Conservation (phyloP, 2,329 filamentous ascomycete genomes). For the Myriangium duriaei region DNA sequence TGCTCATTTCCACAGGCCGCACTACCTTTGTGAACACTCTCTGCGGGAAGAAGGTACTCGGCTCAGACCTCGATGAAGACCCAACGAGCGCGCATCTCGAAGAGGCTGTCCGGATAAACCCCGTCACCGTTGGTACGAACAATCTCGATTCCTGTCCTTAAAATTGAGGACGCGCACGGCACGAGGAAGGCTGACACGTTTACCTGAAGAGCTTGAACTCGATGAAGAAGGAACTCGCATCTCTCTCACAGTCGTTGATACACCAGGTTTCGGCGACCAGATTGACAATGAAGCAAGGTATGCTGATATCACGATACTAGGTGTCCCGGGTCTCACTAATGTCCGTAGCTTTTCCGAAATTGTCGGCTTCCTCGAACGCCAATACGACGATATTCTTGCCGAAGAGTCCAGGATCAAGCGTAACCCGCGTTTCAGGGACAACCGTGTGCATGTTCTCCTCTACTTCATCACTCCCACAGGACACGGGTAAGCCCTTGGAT, state of each 20-base stretch:
- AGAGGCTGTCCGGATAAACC: constrained; percentile 97
- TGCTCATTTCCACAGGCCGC: constrained; percentile 48
- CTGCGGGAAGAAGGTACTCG: constrained; percentile 84
- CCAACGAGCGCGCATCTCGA: constrained; percentile 77
- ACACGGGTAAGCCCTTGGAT: constrained; percentile 44
- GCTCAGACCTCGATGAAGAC: constrained; percentile 88
- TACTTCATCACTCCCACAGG: constrained; percentile 99
- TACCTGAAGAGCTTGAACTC: constrained; percentile 67
- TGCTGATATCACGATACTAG: constrained; percentile 39
- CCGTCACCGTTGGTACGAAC: constrained; percentile 86
- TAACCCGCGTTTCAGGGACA: constrained; percentile 98
- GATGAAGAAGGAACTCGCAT: constrained; percentile 98
- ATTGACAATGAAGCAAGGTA: constrained; percentile 96
- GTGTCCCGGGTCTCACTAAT: too few relatives aligned
- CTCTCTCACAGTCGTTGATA: constrained; percentile 96
- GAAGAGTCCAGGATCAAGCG: constrained; percentile 99
- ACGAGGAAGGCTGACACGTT: constrained; percentile 16
- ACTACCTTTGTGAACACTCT: constrained; percentile 99
- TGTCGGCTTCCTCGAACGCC: constrained; percentile 93
- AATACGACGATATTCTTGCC: constrained; percentile 98
- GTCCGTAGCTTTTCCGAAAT: constrained; percentile 90
- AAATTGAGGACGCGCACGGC: background rate
- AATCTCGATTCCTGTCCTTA: background rate
- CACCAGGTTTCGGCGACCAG: constrained; percentile 94
- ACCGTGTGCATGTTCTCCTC: constrained; percentile 92